Base-by-base conservation (phyloP, 202 grass and related monocot genomes). In the Schoenoplectus triqueter region DNA sequence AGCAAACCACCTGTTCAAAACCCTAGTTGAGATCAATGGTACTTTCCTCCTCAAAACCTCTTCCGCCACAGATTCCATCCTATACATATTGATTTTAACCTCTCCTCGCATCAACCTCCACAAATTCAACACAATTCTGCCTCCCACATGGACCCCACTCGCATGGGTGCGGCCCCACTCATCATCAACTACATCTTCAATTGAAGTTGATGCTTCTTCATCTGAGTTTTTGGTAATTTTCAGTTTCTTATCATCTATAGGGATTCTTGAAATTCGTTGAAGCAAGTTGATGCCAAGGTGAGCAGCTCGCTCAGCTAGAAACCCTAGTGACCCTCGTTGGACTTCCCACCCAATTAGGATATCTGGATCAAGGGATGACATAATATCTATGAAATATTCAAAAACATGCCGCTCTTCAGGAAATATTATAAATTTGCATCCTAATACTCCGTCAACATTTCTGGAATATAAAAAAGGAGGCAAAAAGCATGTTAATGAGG, bases 41-140 rank as follows among this genome's bases (percentile, higher is more conserved):
- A 98, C 80, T 80, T 98, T 95, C 85, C 88, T 79, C 85, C 95
- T 95, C 78, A 98, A 80, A 78, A 98, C 88, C 91, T 95, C 95
- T 88, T 95, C 87, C 61, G 89, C 89, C 22, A 98, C 95, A 89
- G 92, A 81, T 86, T 98, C 95, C 82, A 95, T 70, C 69, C 82
- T 88, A 84, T 93, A 95, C 89, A 90, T 92, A 86, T 93, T 98
- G 81, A 98, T 91, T 71, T 98, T 93, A 86, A 95, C 89, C 89
- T 98, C 95, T 84, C 87, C 85, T 86, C 91, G 92, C 89, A 98
- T 95, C 52, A 98, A 90, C 49, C 91, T 89, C 95, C 95, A 98
- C 86, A 98, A 80, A 87, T 98, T 95, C 83, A 98, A 81, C 55
- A 98, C 88, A 78, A 98, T 95, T 85, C 95, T 92, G 69, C 95